phyloP scores from a whole-genome alignment of 2,329 filamentous ascomycete species.

The Penicillium janthinellum region DNA sequence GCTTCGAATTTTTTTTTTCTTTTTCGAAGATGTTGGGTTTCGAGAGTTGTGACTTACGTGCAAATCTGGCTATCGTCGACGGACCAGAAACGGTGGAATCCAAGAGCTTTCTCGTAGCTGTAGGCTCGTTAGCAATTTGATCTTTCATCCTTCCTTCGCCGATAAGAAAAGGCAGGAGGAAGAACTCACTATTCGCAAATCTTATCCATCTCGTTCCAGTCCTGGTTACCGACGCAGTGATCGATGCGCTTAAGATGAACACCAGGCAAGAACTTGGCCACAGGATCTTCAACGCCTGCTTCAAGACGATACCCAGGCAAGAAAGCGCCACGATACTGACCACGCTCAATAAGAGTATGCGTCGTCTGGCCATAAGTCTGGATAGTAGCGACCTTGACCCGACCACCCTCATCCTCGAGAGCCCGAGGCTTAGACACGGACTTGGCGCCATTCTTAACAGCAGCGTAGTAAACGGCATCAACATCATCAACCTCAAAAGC shows the following conservation, averaged over 20 bases:
- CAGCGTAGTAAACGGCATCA: slow-evolving; percentile 73
- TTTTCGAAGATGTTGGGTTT: too few relatives aligned
- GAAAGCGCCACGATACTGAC: slow-evolving; percentile 72
- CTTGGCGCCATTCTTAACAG: slow-evolving; percentile 57
- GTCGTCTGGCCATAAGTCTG: slow-evolving; percentile 94
- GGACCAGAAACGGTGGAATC: slow-evolving; percentile 96
- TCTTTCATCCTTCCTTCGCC: too few relatives aligned
- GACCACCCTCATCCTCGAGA: slow-evolving; percentile 64
- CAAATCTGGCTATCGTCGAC: slow-evolving; percentile 92
- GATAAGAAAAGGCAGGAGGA: neutral
- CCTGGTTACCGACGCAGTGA: slow-evolving; percentile 96
- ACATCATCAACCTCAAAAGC: slow-evolving; percentile 93
- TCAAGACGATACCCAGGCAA: slow-evolving; percentile 75
- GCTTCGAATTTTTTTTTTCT: too few relatives aligned
- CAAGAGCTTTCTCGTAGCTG: slow-evolving; percentile 83
- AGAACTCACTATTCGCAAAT: slow-evolving; percentile 60
- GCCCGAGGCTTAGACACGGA: slow-evolving; percentile 52
- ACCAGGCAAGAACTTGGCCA: slow-evolving; percentile 57
- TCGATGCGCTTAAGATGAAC: slow-evolving; percentile 77
- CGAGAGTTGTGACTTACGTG: slow-evolving; percentile 49
- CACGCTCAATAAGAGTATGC: slow-evolving; percentile 81
- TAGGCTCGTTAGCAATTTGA: slow-evolving; percentile 7
- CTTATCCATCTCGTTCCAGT: slow-evolving; percentile 83
- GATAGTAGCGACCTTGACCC: slow-evolving; percentile 75
- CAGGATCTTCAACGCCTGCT: slow-evolving; percentile 49